Evolutionary conservation across 73 alveolate genomes (phyloP).

Genomic region (Halteria grandinella): DNA sequence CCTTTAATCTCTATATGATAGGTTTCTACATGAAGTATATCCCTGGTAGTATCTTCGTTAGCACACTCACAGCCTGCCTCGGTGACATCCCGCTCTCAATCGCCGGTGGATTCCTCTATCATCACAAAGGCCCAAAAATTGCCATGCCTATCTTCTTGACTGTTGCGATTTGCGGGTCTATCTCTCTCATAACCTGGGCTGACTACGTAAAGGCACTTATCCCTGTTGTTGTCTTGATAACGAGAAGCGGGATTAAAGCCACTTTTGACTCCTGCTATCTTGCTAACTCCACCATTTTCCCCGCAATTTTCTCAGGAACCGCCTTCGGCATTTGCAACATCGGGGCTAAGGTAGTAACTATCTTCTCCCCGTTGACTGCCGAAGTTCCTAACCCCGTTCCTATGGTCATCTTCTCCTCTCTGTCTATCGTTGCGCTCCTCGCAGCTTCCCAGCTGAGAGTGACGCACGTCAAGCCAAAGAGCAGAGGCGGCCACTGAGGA

Average conservation of each 20-base stretch:
- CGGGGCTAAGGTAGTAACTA: slow-evolving; percentile 28
- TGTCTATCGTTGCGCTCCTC: too few relatives aligned
- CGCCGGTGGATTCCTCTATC: background rate
- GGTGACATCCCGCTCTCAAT: background rate
- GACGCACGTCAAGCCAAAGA: too few relatives aligned
- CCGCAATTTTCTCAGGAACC: slow-evolving; percentile 2
- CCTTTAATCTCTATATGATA: slow-evolving; percentile 38
- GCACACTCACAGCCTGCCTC: slow-evolving; percentile 2
- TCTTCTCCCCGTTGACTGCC: slow-evolving; percentile 37
- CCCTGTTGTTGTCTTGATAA: background rate
- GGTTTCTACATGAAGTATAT: slow-evolving; percentile 49
- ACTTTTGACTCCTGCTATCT: slow-evolving; percentile 25
- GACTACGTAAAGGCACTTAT: background rate
- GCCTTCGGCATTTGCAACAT: slow-evolving; percentile 55
- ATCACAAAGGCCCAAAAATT: background rate
- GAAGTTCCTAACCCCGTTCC: slow-evolving; percentile 46
- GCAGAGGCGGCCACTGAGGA: too few relatives aligned
- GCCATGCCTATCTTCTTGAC: background rate
- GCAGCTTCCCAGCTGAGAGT: too few relatives aligned
- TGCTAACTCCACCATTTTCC: slow-evolving; percentile 29
- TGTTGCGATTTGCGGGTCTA: background rate
- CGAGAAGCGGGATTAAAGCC: slow-evolving; percentile 13
- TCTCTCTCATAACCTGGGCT: background rate
- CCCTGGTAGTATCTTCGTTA: slow-evolving; percentile 47
- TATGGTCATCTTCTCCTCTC: background rate